phyloP scores from a whole-genome alignment of 441 rosid species.

The Corymbia calophylla region DNA sequence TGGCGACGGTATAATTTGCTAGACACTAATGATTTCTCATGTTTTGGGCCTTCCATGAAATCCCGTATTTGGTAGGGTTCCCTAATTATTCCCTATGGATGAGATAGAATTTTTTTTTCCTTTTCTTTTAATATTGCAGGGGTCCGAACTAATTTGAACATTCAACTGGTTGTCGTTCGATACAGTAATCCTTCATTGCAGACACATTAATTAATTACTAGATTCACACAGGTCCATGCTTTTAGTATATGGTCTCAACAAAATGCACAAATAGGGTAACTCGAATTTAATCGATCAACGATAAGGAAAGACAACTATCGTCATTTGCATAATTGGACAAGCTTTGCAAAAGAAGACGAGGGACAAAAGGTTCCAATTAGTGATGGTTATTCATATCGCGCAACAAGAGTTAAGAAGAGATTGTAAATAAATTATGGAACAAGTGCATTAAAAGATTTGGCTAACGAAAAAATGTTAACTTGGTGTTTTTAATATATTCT shows the following conservation, averaged over 20 bases:
- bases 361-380: not conserved
- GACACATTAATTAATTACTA: not conserved
- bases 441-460: no score
- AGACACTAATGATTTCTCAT: not conserved
- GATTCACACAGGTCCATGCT: no score
- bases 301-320: rapidly evolving
- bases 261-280: no score
- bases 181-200: not conserved
- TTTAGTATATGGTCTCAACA: no score
- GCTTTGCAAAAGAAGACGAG: not conserved
- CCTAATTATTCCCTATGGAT: not conserved
- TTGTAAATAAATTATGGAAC: not conserved
- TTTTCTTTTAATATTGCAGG: not conserved
- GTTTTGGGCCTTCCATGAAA: not conserved
- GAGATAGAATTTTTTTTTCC: not conserved
- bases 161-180: no score
- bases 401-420: not conserved
- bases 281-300: not conserved
- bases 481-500: no score
- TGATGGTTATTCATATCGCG: not conserved
- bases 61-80: not conserved
- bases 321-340: not conserved
- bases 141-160: not conserved
- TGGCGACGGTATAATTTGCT: not conserved
- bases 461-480: no score